Base-by-base conservation (phyloP, 2,329 filamentous ascomycete genomes). In the Pyrenochaeta sp. region DNA sequence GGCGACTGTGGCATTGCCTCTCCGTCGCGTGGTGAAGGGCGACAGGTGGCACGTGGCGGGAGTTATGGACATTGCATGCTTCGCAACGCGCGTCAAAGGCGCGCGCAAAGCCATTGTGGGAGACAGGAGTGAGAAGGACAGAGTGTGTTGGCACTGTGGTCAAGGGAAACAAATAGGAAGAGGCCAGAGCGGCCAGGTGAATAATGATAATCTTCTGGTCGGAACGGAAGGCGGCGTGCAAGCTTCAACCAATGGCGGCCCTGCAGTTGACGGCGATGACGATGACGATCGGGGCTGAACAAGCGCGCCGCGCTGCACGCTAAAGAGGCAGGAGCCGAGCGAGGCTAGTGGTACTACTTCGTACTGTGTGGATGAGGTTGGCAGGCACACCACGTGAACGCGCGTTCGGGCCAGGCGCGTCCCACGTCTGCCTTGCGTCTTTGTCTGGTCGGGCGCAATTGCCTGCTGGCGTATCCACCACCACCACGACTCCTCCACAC, bases 1-100 rank as follows among this genome's bases (percentile, higher is more conserved):
- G 57, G 91, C 93, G 24, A 95, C 92, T 13, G 74, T 72, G 27
- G 75, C 74, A 62, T 77, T 75, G 52, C 67, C 62, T 76, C 74
- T 70, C 75, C 71, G 78, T 70, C 75, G 73, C 65, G 72, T 67
- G 52, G 71, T 68, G 56, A 67, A 71, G 55, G 71, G 71, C 52
- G 67, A 69, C 61, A 71, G 32, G 45, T 66, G 52, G 64, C 66
- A 71, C 47, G 67, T 71, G 55, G 69, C 62, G 54, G 76, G 64
- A 49, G 65, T 62, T 12, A 61, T 64, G 46, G 63, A 61, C 13
- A 72, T 71, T 28, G 68, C 72, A 58, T 74, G 77, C 67, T 66
- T 73, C 37, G 71, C 69, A 50, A 74, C 69, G 56, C 68, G 71
- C 46, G 69, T 51, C 28, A 77, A 62, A 42, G 75, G 76, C 50